Percentiles rank a stretch among this genome's conserved stretches.
These are phyloP conservation scores for Immersiella caudata DNA, from an alignment of 495 filamentous ascomycete species.

Conservation along the genomic window DNA sequence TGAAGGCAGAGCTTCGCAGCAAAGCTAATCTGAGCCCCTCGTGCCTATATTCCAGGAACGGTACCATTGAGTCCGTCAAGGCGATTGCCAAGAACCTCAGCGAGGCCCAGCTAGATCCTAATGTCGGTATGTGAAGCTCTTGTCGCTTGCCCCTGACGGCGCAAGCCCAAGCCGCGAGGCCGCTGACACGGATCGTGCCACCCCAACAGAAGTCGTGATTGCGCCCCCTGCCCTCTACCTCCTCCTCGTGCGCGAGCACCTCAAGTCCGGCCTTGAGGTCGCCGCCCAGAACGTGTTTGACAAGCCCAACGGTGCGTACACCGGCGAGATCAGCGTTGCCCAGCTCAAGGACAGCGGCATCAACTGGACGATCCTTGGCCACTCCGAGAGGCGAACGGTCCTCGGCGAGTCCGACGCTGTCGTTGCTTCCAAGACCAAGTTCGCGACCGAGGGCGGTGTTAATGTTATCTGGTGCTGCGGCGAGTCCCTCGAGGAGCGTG, in stretches of 20 bases:
- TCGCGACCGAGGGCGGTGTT: constrained; percentile 81
- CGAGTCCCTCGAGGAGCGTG: constrained; percentile 90
- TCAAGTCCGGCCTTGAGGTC: constrained; percentile 67
- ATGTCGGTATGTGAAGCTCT: constrained; percentile 56
- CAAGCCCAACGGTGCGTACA: constrained; percentile 96
- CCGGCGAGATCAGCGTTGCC: constrained; percentile 88
- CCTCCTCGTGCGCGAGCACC: constrained; percentile 74
- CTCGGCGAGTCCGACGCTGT: constrained; percentile 84
- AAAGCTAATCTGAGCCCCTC: constrained; percentile 26
- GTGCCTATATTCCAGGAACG: constrained; percentile 69
- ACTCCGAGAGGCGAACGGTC: constrained; percentile 89
- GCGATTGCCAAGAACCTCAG: constrained; percentile 87
- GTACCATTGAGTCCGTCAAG: constrained; percentile 81
- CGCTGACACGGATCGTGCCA: constrained; percentile 18
- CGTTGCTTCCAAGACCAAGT: constrained; percentile 90
- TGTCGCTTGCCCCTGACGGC: not conserved
- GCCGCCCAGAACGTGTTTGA: constrained; percentile 95
- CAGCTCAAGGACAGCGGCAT: constrained; percentile 88
- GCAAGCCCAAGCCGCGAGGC: not conserved
- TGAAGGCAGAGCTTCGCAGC: constrained; percentile 21
- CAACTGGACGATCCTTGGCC: constrained; percentile 87
- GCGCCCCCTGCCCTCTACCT: constrained; percentile 91
- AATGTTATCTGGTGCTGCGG: constrained; percentile 95
- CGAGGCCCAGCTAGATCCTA: constrained; percentile 69
- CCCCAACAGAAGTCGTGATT: constrained; percentile 79